Conservation (phyloP, 495 filamentous ascomycete species). For the Hapsidospora chrysogenum region DNA sequence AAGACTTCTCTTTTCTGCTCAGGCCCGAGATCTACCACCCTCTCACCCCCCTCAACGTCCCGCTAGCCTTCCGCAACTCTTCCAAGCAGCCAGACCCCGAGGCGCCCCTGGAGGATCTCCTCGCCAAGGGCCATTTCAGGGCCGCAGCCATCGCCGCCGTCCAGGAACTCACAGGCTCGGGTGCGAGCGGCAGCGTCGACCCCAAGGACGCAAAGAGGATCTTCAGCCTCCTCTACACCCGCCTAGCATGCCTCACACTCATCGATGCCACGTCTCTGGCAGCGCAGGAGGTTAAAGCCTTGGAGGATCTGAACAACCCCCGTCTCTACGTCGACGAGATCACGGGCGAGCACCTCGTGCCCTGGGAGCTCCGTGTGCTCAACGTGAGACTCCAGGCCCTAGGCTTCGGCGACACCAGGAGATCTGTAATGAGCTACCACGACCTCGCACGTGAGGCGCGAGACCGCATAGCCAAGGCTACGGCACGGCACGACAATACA, state of each 20-base stretch:
- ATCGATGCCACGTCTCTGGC: conserved; percentile 52
- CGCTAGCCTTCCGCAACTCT: conserved; percentile 40
- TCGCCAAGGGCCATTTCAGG: conserved; percentile 46
- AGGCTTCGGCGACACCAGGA: conserved; percentile 65
- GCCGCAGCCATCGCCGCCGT: conserved; percentile 58
- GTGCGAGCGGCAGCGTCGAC: conserved; percentile 12
- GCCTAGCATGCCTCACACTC: conserved; percentile 68
- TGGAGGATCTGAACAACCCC: conserved; percentile 61
- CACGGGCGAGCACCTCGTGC: conserved; percentile 44
- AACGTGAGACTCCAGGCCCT: conserved; percentile 70
- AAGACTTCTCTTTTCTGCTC: conserved; percentile 67
- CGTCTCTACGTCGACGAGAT: conserved; percentile 44
- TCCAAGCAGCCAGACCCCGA: conserved; percentile 24
- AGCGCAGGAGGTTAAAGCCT: conserved; percentile 66
- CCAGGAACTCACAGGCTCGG: conserved; percentile 40
- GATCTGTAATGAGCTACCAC: conserved; percentile 76
- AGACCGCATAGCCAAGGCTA: conserved; percentile 23
- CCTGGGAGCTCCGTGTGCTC: conserved; percentile 76
- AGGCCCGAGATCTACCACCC: conserved; percentile 68
- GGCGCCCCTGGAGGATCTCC: conserved; percentile 34
- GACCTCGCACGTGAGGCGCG: conserved; percentile 69
- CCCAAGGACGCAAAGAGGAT: conserved; percentile 44
- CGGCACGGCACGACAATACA: conserved; percentile 18
- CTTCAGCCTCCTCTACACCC: conserved; percentile 64
- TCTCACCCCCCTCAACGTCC: conserved; percentile 47